These are phyloP conservation scores for Pseudocercospora eumusae DNA, from an alignment of 2,329 filamentous ascomycete genomes.

Conservation along the genomic window DNA sequence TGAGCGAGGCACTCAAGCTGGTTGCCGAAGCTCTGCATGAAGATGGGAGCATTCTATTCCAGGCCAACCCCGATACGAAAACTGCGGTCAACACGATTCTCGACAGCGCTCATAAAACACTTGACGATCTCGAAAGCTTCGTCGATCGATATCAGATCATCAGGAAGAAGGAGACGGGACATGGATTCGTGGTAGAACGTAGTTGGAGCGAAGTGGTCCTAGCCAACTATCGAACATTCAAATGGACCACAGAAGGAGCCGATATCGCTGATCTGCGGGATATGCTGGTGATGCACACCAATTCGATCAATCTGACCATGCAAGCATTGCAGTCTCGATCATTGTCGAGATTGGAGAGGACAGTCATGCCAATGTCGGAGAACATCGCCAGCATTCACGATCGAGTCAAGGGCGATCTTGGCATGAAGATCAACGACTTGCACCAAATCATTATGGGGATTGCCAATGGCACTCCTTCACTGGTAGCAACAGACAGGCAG, in stretches of 20 bases:
- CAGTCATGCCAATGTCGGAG: constrained; percentile 39
- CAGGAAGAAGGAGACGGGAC: constrained; percentile 44
- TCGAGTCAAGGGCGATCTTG: constrained; percentile 31
- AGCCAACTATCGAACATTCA: constrained; percentile 46
- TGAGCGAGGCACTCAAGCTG: constrained; percentile 48
- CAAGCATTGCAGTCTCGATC: constrained; percentile 49
- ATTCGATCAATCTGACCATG: constrained; percentile 44
- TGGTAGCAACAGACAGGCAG: constrained; percentile 20
- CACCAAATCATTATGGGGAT: constrained; percentile 35
- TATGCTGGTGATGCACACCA: constrained; percentile 48
- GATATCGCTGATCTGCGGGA: constrained; percentile 44
- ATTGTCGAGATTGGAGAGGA: constrained; percentile 36
- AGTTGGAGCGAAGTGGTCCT: constrained; percentile 49
- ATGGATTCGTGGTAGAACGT: constrained; percentile 46
- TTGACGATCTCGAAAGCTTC: constrained; percentile 49
- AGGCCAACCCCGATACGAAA: constrained; percentile 41
- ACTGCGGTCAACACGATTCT: constrained; percentile 45
- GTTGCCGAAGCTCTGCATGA: constrained; percentile 49
- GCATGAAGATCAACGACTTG: constrained; percentile 36
- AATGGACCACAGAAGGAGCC: constrained; percentile 51
- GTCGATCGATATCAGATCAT: constrained; percentile 50
- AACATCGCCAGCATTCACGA: constrained; percentile 38
- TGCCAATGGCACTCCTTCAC: constrained; percentile 30
- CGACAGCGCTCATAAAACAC: constrained; percentile 43
- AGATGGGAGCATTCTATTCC: constrained; percentile 40